A percentile compares a stretch with the other conserved stretches of the same genome.
These are phyloP conservation scores for Trypanosoma conorhini DNA, from an alignment of 208 protist genomes.

Conservation along the genomic window DNA sequence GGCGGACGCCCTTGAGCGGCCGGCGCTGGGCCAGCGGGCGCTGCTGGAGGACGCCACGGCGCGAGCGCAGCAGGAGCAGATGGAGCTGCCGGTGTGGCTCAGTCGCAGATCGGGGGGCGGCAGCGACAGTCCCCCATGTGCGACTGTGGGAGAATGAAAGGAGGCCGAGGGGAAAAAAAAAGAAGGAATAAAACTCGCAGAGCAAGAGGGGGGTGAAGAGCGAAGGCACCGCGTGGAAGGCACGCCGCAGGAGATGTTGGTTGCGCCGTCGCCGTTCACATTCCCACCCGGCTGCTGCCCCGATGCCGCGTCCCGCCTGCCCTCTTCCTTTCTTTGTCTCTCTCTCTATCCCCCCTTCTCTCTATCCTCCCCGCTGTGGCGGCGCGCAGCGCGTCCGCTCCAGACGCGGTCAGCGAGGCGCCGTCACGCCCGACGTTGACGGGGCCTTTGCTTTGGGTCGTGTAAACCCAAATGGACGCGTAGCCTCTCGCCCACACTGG, in stretches of 20 bases:
- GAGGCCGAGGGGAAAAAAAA: not conserved
- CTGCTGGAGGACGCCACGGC: constrained; percentile 24
- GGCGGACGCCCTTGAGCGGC: not conserved
- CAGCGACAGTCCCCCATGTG: not conserved
- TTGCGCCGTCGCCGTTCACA: too few species aligned
- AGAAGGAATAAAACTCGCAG: not conserved
- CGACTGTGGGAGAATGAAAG: not conserved
- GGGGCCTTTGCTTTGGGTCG: too few species aligned
- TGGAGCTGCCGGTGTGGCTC: constrained; percentile 22
- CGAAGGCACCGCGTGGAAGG: too few species aligned
- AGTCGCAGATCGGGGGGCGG: not conserved
- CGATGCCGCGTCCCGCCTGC: not conserved
- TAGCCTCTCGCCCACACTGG: not conserved
- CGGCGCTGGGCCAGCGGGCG: not conserved
- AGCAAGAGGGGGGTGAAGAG: not conserved
- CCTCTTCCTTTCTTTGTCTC: not conserved
- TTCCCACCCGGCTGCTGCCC: not conserved
- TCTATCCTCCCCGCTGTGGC: too few species aligned
- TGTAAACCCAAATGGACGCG: not conserved
- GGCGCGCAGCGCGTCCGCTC: too few species aligned
- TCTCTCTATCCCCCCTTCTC: not conserved
- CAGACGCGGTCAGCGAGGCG: too few species aligned
- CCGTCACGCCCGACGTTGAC: too few species aligned
- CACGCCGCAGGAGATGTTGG: too few species aligned
- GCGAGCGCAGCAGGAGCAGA: constrained; percentile 16